phyloP scores from a whole-genome alignment of 129 eudicot genomes.

The Oenanthe sinensis region DNA sequence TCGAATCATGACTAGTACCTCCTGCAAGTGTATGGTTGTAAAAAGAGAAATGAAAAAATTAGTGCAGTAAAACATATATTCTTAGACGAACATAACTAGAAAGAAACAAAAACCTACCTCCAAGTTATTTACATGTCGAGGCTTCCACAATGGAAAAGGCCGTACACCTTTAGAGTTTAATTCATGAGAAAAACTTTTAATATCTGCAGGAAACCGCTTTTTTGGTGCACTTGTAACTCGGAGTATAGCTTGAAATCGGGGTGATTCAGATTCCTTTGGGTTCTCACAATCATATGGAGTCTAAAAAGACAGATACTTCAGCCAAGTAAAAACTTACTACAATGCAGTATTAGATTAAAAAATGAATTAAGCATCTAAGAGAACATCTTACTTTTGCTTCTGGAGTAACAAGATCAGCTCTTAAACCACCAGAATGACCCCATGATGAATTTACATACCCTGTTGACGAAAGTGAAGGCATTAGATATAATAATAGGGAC shows the following conservation, averaged over 20 bases:
- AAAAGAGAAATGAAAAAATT: constrained; percentile 11
- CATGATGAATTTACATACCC: constrained; percentile 49
- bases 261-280: constrained; percentile 98
- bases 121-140: constrained; percentile 70
- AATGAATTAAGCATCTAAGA: background rate
- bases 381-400: constrained; percentile 60
- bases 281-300: constrained; percentile 87
- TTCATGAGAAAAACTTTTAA: constrained; percentile 96
- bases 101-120: constrained; percentile 45
- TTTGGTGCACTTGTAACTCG: constrained; percentile 95
- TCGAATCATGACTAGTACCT: constrained; percentile 75
- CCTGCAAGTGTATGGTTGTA: constrained; percentile 34
- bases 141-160: constrained; percentile 96
- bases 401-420: constrained; percentile 78
- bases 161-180: constrained; percentile 95
- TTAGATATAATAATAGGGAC: background rate
- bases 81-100: background rate
- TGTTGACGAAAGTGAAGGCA: constrained; percentile 65
- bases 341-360: background rate
- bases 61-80: background rate
- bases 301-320: constrained; percentile 30
- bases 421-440: constrained; percentile 64
- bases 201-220: constrained; percentile 77
- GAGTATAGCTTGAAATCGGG: constrained; percentile 98
- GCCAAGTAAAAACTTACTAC: background rate